A percentile compares a stretch with the other conserved stretches of the same genome.
Conservation (phyloP, 2,329 filamentous ascomycete genomes). For the Truncatella angustata region DNA sequence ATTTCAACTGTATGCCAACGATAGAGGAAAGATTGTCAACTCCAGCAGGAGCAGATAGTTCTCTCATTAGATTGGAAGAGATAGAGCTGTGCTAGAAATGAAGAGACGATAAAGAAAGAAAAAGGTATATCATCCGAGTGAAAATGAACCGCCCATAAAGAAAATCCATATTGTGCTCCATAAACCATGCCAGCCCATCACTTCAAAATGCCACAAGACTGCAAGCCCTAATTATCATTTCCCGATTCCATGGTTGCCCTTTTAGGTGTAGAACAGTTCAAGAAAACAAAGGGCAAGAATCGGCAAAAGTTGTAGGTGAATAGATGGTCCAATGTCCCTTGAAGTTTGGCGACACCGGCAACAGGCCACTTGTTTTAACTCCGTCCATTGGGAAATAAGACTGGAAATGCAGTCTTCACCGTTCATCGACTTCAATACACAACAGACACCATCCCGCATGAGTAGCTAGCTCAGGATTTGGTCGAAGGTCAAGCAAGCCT, state of each 20-base stretch:
- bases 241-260: constrained; percentile 5
- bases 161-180: neutral
- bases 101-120: too few species aligned
- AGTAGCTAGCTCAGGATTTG: neutral
- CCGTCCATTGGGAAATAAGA: neutral
- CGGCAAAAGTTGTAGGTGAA: neutral
- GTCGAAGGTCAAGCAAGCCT: neutral
- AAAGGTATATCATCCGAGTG: too few species aligned
- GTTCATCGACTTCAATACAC: neutral
- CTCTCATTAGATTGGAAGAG: too few species aligned
- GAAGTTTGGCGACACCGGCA: neutral
- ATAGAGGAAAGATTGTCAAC: too few species aligned
- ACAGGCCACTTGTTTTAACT: neutral
- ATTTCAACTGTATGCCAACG: too few species aligned
- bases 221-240: neutral
- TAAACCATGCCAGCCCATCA: neutral
- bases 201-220: neutral
- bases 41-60: too few species aligned
- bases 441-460: neutral
- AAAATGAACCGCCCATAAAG: too few species aligned
- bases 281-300: neutral
- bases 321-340: neutral
- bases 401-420: neutral
- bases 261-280: neutral
- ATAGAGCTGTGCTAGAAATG: too few species aligned